Evolutionary conservation across 2,329 filamentous ascomycete genomes (phyloP).

Genomic region (Alternaria novae-zelandiae): DNA sequence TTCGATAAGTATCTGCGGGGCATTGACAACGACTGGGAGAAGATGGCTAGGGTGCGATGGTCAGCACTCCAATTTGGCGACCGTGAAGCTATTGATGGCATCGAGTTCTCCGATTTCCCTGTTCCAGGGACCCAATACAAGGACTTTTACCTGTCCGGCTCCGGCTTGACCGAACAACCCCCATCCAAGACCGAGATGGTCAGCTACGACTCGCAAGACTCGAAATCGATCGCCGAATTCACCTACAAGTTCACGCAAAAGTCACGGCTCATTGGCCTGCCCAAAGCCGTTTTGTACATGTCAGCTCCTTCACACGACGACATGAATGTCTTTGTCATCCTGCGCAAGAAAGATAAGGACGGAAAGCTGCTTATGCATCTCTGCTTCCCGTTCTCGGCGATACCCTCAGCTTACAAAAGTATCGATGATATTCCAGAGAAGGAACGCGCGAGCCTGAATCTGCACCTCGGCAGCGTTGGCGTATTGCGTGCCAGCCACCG

Average conservation of each 20-base stretch:
- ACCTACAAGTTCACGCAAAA: slow-evolving; percentile 41
- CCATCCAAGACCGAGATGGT: slow-evolving; percentile 1
- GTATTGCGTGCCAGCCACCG: slow-evolving; percentile 56
- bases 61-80: slow-evolving; percentile 43
- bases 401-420: slow-evolving; percentile 29
- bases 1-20: slow-evolving; percentile 57
- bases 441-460: slow-evolving; percentile 50
- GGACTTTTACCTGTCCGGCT: slow-evolving; percentile 13
- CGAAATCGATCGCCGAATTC: slow-evolving; percentile 19
- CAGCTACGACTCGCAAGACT: slow-evolving; percentile 25
- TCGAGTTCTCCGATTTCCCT: slow-evolving; percentile 23
- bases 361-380: slow-evolving; percentile 47
- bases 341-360: slow-evolving; percentile 54
- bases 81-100: slow-evolving; percentile 21
- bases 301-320: slow-evolving; percentile 53
- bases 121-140: slow-evolving; percentile 22
- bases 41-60: slow-evolving; percentile 54
- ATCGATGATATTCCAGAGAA: slow-evolving; percentile 65
- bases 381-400: slow-evolving; percentile 49
- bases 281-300: slow-evolving; percentile 58
- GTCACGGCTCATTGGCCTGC: slow-evolving; percentile 53
- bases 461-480: slow-evolving; percentile 53
- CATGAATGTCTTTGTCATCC: slow-evolving; percentile 52
- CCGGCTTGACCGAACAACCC: slow-evolving; percentile 5
- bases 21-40: slow-evolving; percentile 56